Evolutionary conservation across 768 basidiomycete species (phyloP).

Genomic region (Suillus fuscotomentosus): DNA sequence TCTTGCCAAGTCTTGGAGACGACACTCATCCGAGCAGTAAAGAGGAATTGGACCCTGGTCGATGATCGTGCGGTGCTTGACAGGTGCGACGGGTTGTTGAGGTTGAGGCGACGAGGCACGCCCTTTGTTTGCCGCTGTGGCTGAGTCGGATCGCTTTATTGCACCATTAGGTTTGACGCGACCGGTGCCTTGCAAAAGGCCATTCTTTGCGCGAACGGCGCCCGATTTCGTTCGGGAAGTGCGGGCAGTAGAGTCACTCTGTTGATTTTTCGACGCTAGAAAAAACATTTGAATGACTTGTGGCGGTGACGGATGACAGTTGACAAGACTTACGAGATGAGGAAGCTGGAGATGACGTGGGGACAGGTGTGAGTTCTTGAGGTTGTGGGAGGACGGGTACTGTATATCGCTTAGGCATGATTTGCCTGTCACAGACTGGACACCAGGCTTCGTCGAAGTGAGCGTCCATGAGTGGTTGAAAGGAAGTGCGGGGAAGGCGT

Average conservation of each 20-base stretch:
- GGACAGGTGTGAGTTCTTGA: conserved; percentile 18
- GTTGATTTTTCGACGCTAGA: conserved; percentile 28
- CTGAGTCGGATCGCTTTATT: conserved; percentile 39
- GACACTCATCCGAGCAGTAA: conserved; percentile 82
- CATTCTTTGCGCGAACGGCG: conserved; percentile 37
- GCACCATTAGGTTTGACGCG: conserved; percentile 59
- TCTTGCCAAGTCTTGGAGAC: conserved; percentile 53
- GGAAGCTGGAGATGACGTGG: conserved; percentile 40
- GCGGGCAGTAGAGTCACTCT: conserved; percentile 21
- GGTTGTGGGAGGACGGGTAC: conserved; percentile 40
- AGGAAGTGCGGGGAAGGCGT: conserved; percentile 13
- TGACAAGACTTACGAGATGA: conserved; percentile 35
- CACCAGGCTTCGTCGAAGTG: conserved; percentile 75
- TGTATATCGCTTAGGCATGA: conserved; percentile 71
- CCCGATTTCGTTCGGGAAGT: conserved; percentile 35
- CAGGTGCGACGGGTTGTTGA: conserved; percentile 28
- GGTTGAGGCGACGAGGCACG: conserved; percentile 15
- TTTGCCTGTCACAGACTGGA: conserved; percentile 75
- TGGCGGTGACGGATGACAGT: not conserved
- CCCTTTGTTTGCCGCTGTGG: conserved; percentile 15
- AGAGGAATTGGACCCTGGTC: conserved; percentile 79
- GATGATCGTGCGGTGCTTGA: conserved; percentile 66
- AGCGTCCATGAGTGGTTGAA: conserved; percentile 20
- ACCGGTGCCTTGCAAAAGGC: conserved; percentile 66
- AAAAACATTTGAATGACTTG: conserved; percentile 4